These are phyloP conservation scores for Dryas drummondii DNA, from an alignment of 306 rosid species.

Conservation along the genomic window DNA sequence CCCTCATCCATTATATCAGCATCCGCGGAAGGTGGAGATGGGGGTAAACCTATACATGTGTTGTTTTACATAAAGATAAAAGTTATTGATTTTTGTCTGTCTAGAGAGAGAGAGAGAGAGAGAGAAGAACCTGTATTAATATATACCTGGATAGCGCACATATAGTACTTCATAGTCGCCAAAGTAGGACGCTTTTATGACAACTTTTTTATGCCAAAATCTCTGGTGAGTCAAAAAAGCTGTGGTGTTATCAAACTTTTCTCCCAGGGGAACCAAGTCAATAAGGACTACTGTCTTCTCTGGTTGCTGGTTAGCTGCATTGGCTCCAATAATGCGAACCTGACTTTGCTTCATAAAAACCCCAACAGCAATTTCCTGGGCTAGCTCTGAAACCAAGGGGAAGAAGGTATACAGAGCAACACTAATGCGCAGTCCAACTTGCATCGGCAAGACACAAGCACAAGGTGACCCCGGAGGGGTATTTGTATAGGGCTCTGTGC, in stretches of 20 bases:
- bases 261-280: conserved; percentile 77
- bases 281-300: conserved; percentile 72
- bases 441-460: conserved; percentile 83
- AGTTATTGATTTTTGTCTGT: not conserved
- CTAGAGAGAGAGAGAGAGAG: no score
- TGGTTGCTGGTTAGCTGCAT: conserved; percentile 66
- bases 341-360: conserved; percentile 78
- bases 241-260: conserved; percentile 66
- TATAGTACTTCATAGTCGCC: conserved; percentile 87
- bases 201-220: conserved; percentile 84
- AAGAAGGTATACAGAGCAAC: conserved; percentile 78
- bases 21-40: conserved; percentile 78
- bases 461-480: conserved; percentile 96
- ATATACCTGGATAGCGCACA: conserved; percentile 86
- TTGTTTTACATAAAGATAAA: conserved; percentile 23
- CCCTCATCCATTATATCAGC: conserved; percentile 52
- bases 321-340: conserved; percentile 85
- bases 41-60: conserved; percentile 70
- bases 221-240: conserved; percentile 67
- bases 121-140: conserved; percentile 12
- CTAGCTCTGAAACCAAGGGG: conserved; percentile 81
- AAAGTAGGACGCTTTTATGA: conserved; percentile 62
- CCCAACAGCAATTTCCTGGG: conserved; percentile 60
- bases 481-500: conserved; percentile 72
- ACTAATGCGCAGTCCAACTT: conserved; percentile 74